phyloP scores from a whole-genome alignment of 2,329 filamentous ascomycete species.

The Neofusicoccum cordaticola region DNA sequence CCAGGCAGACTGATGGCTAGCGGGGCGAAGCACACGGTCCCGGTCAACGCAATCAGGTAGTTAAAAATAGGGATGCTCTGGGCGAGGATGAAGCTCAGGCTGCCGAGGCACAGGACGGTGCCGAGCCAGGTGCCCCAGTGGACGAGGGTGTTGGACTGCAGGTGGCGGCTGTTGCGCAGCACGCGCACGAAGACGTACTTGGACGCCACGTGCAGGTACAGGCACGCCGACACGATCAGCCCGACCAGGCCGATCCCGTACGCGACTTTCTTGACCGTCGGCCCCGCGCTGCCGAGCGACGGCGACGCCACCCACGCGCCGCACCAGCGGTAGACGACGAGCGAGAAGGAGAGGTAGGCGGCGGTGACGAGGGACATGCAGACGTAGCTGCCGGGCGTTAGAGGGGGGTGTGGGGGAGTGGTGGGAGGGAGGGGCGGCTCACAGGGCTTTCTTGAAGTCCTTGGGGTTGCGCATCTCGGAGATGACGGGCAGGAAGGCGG shows the following conservation, averaged over 20 bases:
- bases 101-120: conserved; percentile 48
- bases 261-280: conserved; percentile 49
- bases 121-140: conserved; percentile 50
- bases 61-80: conserved; percentile 55
- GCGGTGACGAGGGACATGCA: conserved; percentile 58
- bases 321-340: conserved; percentile 52
- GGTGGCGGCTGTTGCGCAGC: conserved; percentile 46
- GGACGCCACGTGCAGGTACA: conserved; percentile 53
- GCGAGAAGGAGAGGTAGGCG: conserved; percentile 53
- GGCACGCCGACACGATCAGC: conserved; percentile 48
- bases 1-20: conserved; percentile 49
- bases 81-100: conserved; percentile 42
- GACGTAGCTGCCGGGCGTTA: conserved; percentile 27
- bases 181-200: conserved; percentile 53
- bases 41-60: conserved; percentile 52
- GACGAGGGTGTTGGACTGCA: conserved; percentile 47
- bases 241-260: conserved; percentile 53
- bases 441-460: conserved; percentile 61
- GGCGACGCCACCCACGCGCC: conserved; percentile 47
- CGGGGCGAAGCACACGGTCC: conserved; percentile 52
- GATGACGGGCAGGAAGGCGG: conserved; percentile 63
- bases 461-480: conserved; percentile 61
- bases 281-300: conserved; percentile 47
- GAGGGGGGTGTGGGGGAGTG: too few relatives aligned
- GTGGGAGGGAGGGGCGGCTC: too few relatives aligned